Evolutionary conservation across 495 filamentous ascomycete species (phyloP).

Genomic region (Xylaria venustula): DNA sequence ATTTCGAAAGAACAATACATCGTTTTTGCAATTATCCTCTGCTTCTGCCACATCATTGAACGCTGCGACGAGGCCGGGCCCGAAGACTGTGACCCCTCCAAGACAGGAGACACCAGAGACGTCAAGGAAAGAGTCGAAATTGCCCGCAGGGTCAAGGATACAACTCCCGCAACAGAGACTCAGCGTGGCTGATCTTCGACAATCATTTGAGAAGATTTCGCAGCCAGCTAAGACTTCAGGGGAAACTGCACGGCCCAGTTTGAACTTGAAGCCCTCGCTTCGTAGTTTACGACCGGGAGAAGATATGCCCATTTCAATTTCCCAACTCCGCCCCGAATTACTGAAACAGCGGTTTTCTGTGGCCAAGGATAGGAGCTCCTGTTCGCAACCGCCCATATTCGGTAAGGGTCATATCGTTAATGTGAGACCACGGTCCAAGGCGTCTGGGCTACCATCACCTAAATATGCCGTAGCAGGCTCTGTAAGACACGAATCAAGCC

Average conservation of each 20-base stretch:
- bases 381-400: background rate
- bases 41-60: constrained; percentile 4
- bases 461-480: background rate
- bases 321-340: background rate
- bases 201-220: constrained; percentile 30
- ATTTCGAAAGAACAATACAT: constrained; percentile 10
- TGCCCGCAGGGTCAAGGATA: background rate
- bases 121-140: background rate
- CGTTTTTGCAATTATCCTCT: constrained; percentile 13
- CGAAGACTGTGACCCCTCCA: background rate
- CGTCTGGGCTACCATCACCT: background rate
- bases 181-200: constrained; percentile 38
- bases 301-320: background rate
- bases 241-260: background rate
- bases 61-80: background rate
- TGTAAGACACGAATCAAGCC: background rate
- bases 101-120: background rate
- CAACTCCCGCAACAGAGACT: constrained; percentile 15
- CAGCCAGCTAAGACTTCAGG: background rate
- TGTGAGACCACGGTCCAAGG: background rate
- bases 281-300: background rate
- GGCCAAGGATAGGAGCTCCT: background rate
- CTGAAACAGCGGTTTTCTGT: background rate
- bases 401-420: background rate
- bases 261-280: background rate